Base-by-base conservation (phyloP, 306 rosid species). In the Ziziphus jujuba region DNA sequence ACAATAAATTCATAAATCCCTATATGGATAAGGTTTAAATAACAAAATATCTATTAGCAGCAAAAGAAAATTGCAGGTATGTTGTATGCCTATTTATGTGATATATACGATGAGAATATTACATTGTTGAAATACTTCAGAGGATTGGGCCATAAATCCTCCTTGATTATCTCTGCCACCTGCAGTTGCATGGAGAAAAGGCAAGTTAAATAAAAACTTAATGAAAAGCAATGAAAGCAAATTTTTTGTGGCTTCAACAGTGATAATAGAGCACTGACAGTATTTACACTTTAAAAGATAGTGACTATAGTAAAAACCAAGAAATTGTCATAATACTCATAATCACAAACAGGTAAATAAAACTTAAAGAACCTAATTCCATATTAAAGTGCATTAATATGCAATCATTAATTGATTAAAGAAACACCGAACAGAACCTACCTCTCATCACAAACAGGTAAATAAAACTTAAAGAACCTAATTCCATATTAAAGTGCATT, bases 131-230 rank as follows among this genome's bases (percentile, higher is more conserved):
- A 88, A 67, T 85, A 85, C 78, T 83, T 85, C 23, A 85, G 76
- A 67, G 95, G 95, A 76, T 88, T 83, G 76, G 95, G 89, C 95
- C 95, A 88, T 34, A 88, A 67, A 66, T 88, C 89, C 57, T 85
- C 91, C 75, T 88, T 88, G 19, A 88, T 85, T 58, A 88, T 74
- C 76, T 85, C 91, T 40, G 87, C 81, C 61, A 85, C 72, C 89
- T 88, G 91, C 75, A 65, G 70, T 71, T 60, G 40, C 75, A 72
- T 24, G 56, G 45, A 45, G 66, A n/a, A 47, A 57, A 57, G 23
- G 31, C 52, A 28, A 24, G 7, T 38, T 48, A 43, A 73, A 33
- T 56, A 50, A 20, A 17, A 14, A 22, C 19, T 28, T 36, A 10
- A 36, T 40, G 57, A 50, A 34, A 49, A 60, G 36, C 10, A 48